Percentiles rank a stretch among this genome's conserved stretches.
These are phyloP conservation scores for Polymyxa betae DNA, from an alignment of 208 protist species.

Conservation along the genomic window DNA sequence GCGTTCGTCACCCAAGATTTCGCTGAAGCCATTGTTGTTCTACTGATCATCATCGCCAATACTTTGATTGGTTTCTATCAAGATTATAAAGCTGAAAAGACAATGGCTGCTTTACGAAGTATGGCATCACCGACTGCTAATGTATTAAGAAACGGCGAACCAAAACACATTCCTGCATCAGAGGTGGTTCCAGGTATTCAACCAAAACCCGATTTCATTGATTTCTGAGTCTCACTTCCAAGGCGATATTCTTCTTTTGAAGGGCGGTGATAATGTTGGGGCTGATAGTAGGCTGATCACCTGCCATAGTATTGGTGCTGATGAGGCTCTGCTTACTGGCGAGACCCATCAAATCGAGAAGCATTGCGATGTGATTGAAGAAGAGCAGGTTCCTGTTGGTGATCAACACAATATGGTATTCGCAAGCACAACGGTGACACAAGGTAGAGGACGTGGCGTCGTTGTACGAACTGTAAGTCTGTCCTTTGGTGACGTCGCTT, in stretches of 20 bases:
- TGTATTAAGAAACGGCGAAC: not conserved
- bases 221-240: not conserved
- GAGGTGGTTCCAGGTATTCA: conserved; percentile 27
- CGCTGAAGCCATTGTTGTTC: not conserved
- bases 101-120: not conserved
- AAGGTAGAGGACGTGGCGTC: conserved; percentile 46
- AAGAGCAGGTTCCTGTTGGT: not conserved
- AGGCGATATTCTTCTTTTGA: conserved; percentile 55
- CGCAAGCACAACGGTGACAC: conserved; percentile 52
- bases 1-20: conserved; percentile 27
- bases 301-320: not conserved
- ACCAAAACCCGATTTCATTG: not conserved
- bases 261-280: conserved; percentile 54
- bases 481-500: not conserved
- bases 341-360: conserved; percentile 37
- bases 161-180: not conserved
- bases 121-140: conserved; percentile 8
- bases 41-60: conserved; percentile 29
- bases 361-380: conserved; percentile 10
- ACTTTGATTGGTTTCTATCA: conserved; percentile 19
- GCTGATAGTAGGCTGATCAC: conserved; percentile 52
- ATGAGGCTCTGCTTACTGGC: conserved; percentile 58
- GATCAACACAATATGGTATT: conserved; percentile 47
- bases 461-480: conserved; percentile 40
- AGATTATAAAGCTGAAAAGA: conserved; percentile 28